Conservation (phyloP, 177 flowering plant genomes). For the Vitis hybrid region DNA sequence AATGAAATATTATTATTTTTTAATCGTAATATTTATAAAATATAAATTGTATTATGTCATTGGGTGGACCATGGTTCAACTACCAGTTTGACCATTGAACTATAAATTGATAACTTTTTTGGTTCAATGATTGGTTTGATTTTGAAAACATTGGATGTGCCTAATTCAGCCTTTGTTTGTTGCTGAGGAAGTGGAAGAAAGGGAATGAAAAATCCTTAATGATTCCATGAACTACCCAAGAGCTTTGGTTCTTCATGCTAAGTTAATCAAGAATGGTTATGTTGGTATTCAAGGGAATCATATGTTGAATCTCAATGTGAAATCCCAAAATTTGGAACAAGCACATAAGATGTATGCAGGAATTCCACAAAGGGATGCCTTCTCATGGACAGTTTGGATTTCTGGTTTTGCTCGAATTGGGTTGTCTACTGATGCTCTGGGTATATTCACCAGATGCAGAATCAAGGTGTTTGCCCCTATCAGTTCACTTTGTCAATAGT, state of each 20-base stretch:
- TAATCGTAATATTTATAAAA: too few species aligned
- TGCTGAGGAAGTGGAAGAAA: too few species aligned
- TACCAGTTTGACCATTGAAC: too few species aligned
- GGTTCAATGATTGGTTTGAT: too few species aligned
- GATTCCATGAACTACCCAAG: not conserved
- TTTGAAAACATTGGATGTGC: too few species aligned
- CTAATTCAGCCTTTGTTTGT: too few species aligned
- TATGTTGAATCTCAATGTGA: constrained; percentile 37
- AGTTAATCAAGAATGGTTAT: constrained; percentile 38
- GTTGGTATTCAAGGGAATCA: constrained; percentile 21
- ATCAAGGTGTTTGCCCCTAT: constrained; percentile 53
- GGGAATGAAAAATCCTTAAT: not conserved
- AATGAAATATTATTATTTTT: too few species aligned
- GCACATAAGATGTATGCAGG: constrained; percentile 69
- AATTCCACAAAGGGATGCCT: constrained; percentile 53
- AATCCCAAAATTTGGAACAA: constrained; percentile 17
- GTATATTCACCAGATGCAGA: constrained; percentile 46
- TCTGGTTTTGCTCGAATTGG: constrained; percentile 46
- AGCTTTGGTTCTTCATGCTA: constrained; percentile 35
- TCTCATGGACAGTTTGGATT: constrained; percentile 61
- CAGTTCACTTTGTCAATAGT: constrained; percentile 57
- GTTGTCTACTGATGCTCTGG: constrained; percentile 24
- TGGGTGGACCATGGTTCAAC: too few species aligned
- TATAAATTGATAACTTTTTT: too few species aligned
- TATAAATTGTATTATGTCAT: too few species aligned